Conservation (phyloP, 75 land plant genomes). For the Sequoia sempervirens region DNA sequence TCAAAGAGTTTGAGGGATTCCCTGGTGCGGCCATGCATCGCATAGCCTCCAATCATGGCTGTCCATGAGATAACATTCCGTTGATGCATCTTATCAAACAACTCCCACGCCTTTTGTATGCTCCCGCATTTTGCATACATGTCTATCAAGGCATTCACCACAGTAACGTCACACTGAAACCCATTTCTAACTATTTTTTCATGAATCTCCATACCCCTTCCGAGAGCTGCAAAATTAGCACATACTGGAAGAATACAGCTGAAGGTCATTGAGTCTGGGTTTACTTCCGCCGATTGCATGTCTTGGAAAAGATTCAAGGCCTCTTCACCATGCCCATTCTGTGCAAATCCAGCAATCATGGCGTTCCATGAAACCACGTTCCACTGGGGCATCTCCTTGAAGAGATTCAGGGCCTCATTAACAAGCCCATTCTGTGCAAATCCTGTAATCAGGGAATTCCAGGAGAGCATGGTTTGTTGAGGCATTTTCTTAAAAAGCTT, state of each 20-base stretch:
- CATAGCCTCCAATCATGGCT: constrained; percentile 13
- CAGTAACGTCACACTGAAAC: background rate
- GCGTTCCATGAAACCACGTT: constrained; percentile 23
- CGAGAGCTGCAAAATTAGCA: constrained; percentile 11
- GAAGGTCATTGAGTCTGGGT: constrained; percentile 13
- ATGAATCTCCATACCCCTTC: constrained; percentile 11
- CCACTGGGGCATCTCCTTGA: constrained; percentile 5
- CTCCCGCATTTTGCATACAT: constrained; percentile 22
- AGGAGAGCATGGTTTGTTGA: constrained; percentile 12
- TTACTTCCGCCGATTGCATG: constrained; percentile 12
- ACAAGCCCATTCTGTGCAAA: constrained; percentile 15
- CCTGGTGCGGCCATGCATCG: constrained; percentile 4
- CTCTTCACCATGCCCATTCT: background rate
- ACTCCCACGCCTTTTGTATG: constrained; percentile 10
- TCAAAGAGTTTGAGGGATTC: constrained; percentile 8
- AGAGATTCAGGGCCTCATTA: constrained; percentile 9
- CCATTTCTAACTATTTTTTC: constrained; percentile 3
- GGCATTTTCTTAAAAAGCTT: constrained; percentile 12
- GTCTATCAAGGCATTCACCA: constrained; percentile 11
- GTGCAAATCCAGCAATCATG: constrained; percentile 15
- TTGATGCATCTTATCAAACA: constrained; percentile 13
- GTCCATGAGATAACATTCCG: constrained; percentile 12
- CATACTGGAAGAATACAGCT: constrained; percentile 14
- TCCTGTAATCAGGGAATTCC: constrained; percentile 18
- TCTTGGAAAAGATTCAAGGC: constrained; percentile 16